Evolutionary conservation across 495 filamentous ascomycete genomes (phyloP).

Genomic region (Tuber calosporum): DNA sequence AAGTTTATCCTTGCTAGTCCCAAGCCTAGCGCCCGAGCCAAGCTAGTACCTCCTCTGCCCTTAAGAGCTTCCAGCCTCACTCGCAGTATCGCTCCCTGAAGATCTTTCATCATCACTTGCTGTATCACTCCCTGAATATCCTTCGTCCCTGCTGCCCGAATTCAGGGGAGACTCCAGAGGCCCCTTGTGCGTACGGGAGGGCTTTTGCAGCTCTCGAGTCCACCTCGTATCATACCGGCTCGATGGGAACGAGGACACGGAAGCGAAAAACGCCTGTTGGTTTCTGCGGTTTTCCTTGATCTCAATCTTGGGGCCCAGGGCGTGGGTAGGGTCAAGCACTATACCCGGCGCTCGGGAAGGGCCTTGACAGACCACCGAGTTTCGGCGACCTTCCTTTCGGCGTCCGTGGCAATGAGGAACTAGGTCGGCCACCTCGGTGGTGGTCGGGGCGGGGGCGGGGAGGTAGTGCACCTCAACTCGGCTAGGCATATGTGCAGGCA

Average conservation of each 20-base stretch:
- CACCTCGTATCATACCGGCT: neutral
- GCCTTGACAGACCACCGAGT: neutral
- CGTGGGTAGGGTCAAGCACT: neutral
- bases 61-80: neutral
- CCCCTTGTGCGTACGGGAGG: accelerated
- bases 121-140: neutral
- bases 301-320: neutral
- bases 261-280: neutral
- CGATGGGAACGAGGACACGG: neutral
- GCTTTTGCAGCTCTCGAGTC: neutral
- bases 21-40: neutral
- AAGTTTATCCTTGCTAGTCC: neutral
- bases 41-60: neutral
- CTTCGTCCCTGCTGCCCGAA: neutral
- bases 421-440: neutral
- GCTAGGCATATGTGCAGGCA: neutral
- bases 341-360: neutral
- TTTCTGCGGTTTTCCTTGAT: neutral
- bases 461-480: neutral
- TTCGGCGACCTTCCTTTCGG: neutral
- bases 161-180: neutral
- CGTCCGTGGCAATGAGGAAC: neutral
- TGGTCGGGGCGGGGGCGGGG: neutral
- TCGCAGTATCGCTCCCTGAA: neutral
- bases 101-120: neutral